Base-by-base conservation (phyloP, 352 stramenopile species). In the Globisporangium sylvaticum region DNA sequence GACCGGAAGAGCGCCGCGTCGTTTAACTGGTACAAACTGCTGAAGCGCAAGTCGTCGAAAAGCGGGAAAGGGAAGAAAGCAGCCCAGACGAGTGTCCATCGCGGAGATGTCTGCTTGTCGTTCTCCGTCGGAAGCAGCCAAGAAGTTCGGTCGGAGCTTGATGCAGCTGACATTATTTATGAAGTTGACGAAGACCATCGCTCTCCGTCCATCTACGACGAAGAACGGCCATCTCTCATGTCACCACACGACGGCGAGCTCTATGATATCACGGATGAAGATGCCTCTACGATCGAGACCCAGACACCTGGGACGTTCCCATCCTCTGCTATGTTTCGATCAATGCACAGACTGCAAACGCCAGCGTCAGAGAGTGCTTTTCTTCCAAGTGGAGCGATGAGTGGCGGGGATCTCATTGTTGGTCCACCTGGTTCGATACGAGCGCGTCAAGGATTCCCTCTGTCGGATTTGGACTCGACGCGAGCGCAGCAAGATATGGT, bases 11-110 rank as follows among this genome's bases (percentile, higher is more conserved):
- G 88, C 24, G 83, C 85, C 32, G 87, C 81, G 69, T 81, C 81
- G 10, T 96, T 96, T 67, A 92, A 94, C 66, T 94, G 85, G 85
- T 94, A 96, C 68, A 94, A 93, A 48, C 52, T 96, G 9, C 68
- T 94, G 1, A 96, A 96, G 64, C 69, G 83, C 8, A 93, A 91
- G 39, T 88, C 83, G 8, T 80, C 83, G 18, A 81, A 83, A 32
- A 81, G 91, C 50, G 59, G 52, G 34, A 89, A 79, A 66, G 71
- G 68, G 34, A 80, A 63, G 25, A 77, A 70, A 66, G 75, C 74
- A 62, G 74, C 69, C 27, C 71, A 81, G 55, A 74, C 76, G 14
- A 91, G 84, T 58, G 79, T 87, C 31, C 85, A 95, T 58, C 80
- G 83, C 20, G 88, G 88, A 56, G 78, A 94, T 27, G 73, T 96